These are phyloP conservation scores for Coelastrella sp. DNA, from an alignment of 139 green algal genomes.

Conservation along the genomic window DNA sequence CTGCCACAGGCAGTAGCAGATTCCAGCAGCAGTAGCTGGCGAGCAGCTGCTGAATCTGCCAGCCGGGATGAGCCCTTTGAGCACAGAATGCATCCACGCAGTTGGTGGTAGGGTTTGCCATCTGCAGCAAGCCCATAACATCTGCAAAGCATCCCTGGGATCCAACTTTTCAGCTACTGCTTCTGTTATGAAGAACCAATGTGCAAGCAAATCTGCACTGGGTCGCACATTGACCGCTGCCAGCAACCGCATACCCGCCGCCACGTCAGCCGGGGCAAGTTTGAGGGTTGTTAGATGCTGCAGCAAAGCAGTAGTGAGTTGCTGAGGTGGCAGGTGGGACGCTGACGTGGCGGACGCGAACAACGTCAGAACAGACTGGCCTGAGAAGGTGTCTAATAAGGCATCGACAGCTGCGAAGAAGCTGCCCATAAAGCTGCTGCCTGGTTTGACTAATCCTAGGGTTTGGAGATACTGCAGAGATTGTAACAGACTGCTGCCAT, in stretches of 20 bases:
- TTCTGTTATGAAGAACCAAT: conserved; percentile 15
- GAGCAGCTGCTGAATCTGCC: not conserved
- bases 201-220: not conserved
- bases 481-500: conserved; percentile 33
- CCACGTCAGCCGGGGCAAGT: not conserved
- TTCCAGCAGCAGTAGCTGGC: conserved; percentile 9
- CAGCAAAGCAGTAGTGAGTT: not conserved
- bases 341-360: not conserved
- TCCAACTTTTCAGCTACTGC: conserved; percentile 15
- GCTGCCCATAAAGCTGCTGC: conserved; percentile 6
- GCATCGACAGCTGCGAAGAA: conserved; percentile 26
- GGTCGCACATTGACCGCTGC: not conserved
- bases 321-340: not conserved
- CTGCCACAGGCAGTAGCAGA: conserved; percentile 30
- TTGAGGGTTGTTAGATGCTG: conserved; percentile 2
- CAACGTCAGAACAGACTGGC: not conserved
- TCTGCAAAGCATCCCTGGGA: not conserved
- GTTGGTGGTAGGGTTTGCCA: not conserved
- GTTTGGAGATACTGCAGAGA: conserved; percentile 26
- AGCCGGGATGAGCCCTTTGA: not conserved
- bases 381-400: conserved; percentile 37
- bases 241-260: conserved; percentile 10
- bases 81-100: conserved; percentile 2
- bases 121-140: conserved; percentile 15
- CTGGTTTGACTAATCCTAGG: not conserved